Percentiles rank a stretch among this genome's conserved stretches.
Evolutionary conservation across 1,284 basidiomycete genomes (phyloP).

Genomic region (Flammula alnicola): DNA sequence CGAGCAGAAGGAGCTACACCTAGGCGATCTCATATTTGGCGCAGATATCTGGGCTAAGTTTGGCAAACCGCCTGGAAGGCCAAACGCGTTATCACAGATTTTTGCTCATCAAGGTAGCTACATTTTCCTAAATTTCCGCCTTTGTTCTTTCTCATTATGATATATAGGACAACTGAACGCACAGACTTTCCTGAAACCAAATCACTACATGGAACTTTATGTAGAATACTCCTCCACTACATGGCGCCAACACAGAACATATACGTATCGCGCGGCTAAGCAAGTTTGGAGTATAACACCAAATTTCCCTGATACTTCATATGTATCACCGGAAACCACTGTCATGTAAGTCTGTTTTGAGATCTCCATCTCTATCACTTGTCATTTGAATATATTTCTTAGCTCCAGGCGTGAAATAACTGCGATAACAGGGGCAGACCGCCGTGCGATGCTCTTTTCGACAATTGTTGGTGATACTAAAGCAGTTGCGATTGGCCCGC

Average conservation of each 20-base stretch:
- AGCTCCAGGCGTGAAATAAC: background rate
- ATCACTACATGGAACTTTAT: background rate
- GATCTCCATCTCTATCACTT: background rate
- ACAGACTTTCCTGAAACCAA: background rate
- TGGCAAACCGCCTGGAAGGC: background rate
- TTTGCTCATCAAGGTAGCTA: background rate
- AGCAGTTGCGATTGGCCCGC: conserved; percentile 11
- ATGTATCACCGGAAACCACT: background rate
- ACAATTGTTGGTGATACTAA: background rate
- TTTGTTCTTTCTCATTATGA: background rate
- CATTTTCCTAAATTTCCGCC: background rate
- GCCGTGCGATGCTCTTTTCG: background rate
- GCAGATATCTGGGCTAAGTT: background rate
- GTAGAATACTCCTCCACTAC: background rate
- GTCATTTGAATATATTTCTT: background rate
- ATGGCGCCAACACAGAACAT: background rate
- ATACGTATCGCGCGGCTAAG: conserved; percentile 1
- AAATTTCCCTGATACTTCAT: conserved; percentile 4
- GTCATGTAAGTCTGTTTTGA: background rate
- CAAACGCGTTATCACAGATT: background rate
- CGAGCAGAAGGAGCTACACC: background rate
- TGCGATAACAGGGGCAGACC: background rate
- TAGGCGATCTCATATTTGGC: conserved; percentile 10
- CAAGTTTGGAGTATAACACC: conserved; percentile 8
- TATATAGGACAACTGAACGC: background rate